A percentile compares a stretch with the other conserved stretches of the same genome.
phyloP scores from a whole-genome alignment of 1,284 basidiomycete species.

The Mycena citricolor region DNA sequence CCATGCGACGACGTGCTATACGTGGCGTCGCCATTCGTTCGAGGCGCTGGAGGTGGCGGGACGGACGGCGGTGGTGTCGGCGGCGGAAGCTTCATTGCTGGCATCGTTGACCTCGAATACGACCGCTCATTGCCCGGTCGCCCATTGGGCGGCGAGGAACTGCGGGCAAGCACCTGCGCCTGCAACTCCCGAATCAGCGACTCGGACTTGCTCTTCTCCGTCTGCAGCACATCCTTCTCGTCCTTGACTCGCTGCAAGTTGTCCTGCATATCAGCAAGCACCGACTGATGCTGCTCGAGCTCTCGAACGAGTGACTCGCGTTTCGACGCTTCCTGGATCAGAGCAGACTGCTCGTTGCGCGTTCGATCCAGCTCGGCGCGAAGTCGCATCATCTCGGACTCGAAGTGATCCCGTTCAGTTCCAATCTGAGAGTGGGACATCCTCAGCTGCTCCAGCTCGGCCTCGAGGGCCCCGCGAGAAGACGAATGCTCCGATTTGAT shows the following conservation, averaged over 20 bases:
- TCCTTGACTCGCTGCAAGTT: slow-evolving; percentile 75
- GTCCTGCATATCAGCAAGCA: slow-evolving; percentile 73
- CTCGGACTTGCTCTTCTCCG: slow-evolving; percentile 72
- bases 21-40: slow-evolving; percentile 47
- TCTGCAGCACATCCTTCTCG: slow-evolving; percentile 74
- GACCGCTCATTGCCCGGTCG: slow-evolving; percentile 56
- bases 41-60: slow-evolving; percentile 82
- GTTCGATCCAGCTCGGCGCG: slow-evolving; percentile 61
- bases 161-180: slow-evolving; percentile 60
- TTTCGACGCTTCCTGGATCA: slow-evolving; percentile 72
- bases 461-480: no score
- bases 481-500: no score
- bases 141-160: slow-evolving; percentile 51
- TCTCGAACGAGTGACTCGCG: slow-evolving; percentile 71
- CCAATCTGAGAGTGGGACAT: slow-evolving; percentile 16
- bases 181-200: slow-evolving; percentile 71
- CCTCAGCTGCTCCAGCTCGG: slow-evolving; percentile 15
- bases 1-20: slow-evolving; percentile 54
- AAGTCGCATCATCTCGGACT: slow-evolving; percentile 53
- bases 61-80: slow-evolving; percentile 86
- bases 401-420: slow-evolving; percentile 45
- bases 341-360: slow-evolving; percentile 55
- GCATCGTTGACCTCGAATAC: slow-evolving; percentile 58
- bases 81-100: slow-evolving; percentile 78
- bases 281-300: slow-evolving; percentile 72